Conservation (phyloP, 129 eudicot species). For the Flaveria robusta region DNA sequence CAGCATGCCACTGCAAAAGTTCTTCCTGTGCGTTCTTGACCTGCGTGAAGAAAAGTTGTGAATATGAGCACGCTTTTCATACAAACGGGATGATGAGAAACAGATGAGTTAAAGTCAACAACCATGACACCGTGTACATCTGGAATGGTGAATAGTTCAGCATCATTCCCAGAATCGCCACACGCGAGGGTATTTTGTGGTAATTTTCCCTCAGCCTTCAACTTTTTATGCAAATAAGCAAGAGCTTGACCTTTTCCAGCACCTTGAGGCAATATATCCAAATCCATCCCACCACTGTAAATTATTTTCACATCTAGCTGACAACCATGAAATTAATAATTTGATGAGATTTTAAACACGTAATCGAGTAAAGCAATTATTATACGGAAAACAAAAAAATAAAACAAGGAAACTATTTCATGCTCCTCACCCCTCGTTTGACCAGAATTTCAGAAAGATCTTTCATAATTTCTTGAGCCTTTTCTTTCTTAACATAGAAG, state of each 20-base stretch:
- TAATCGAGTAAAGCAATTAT: not conserved
- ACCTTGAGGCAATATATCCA: conserved; percentile 93
- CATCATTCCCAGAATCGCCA: conserved; percentile 98
- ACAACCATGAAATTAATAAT: conserved; percentile 15
- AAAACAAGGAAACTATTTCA: not conserved
- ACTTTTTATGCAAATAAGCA: conserved; percentile 77
- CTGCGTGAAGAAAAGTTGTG: conserved; percentile 38
- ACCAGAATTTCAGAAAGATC: conserved; percentile 59
- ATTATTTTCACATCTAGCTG: conserved; percentile 96
- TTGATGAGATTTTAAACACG: conserved; percentile 10
- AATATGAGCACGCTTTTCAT: conserved; percentile 6
- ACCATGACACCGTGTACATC: conserved; percentile 98
- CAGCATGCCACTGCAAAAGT: conserved; percentile 90
- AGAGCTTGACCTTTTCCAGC: conserved; percentile 99
- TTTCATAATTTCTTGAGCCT: conserved; percentile 68
- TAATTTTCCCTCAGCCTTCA: conserved; percentile 55
- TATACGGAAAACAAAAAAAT: not conserved
- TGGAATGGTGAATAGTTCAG: conserved; percentile 91
- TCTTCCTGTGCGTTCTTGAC: conserved; percentile 98
- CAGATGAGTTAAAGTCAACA: conserved; percentile 28
- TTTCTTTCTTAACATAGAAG: conserved; percentile 81
- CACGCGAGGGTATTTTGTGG: conserved; percentile 90
- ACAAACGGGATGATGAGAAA: not conserved
- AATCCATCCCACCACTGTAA: conserved; percentile 89
- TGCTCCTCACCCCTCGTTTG: conserved; percentile 81